Evolutionary conservation across 2,329 filamentous ascomycete genomes (phyloP), one percentile per base, ranked within the genome.

Genomic region (Metarhizium humberi): DNA sequence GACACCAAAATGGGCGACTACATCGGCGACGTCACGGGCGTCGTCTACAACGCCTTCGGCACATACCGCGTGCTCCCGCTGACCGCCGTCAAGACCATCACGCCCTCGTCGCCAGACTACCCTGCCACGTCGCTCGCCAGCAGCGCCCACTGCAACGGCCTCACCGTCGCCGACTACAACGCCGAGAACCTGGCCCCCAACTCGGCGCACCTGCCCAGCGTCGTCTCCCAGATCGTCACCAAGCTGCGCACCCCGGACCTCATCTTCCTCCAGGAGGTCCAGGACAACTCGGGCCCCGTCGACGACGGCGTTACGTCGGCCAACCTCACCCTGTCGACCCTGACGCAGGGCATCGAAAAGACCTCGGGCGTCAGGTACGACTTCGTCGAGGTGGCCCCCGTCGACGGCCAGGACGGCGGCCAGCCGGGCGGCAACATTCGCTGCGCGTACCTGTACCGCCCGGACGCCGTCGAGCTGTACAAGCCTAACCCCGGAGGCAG

Each of bases 361-460:
- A 69, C 75, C 10, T 74, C 72, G 42, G 78, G 77, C 29, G 73
- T 79, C 1, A 68, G 75, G 10, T 90, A 90, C 69, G 70, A 73
- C 45, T 88, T 78, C 63, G 72, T 77, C 32, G 78, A 83, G 59
- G 77, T 89, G 55, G 74, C 73, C 47, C 85, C 86, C 2, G 69
- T 77, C 38, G 72, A 87, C 65, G 75, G 79, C 67, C 62, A 77
- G 58, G 84, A 88, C 60, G 86, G 86, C 56, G 86, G 86, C 38
- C 71, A 80, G 58, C 81, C 84, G 1, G 86, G 86, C 14, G 85
- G 85, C 42, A 89, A 90, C 72, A 89, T 90, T 67, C 85, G 86
- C 48, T 74, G 75, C 50, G 85, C 84, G 0, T 90, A 87, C 69
- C 74, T 90, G 11, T 90, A 87, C 77, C 80, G 84, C 43, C 75